Evolutionary conservation across 139 green algal genomes (phyloP), one percentile per base, ranked within the genome.

Genomic region (Ettlia oleoabundans): DNA sequence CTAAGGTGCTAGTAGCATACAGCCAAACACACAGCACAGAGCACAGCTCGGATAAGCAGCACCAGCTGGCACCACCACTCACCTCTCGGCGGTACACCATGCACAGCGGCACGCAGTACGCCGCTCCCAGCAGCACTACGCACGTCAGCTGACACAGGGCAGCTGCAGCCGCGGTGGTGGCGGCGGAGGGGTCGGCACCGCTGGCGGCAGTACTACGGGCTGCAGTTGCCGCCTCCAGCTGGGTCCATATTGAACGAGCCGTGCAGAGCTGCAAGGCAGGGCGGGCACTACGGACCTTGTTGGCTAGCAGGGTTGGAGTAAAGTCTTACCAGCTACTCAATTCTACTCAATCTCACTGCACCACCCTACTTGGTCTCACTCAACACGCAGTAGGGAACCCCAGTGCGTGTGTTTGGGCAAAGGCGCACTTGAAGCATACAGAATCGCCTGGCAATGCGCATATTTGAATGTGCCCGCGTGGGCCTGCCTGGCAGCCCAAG

Each of bases 81-180:
- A 75, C 67, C 67, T 75, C 67, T 21, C 67, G 67, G 2, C 40
- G 67, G 40, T 75, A 75, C 40, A 75, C 40, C 18, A 37, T 26
- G 24, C 24, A 58, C 38, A 75, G 67, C 2, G 67, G 67, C 67
- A 75, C 38, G 67, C 67, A 75, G 40, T 58, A 58, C 33, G 67
- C 67, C 1, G 67, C 38, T 0, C 38, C 38, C 67, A 75, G 67
- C 67, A 75, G 67, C 67, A 21, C 26, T 18, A 58, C 67, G 24
- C 38, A 13, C 1, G 67, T 4, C 33, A 32, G 40, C 40, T 75
- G 40, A 38, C 3, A 15, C 22, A n/a, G 18, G 18, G 55, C 55
- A 15, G 30, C 18, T 28, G 55, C 55, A 32, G 55, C 55, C 55
- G 15, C 55, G 18, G 21, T 9, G 18, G 18, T 9, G 21, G 21